Base-by-base conservation (phyloP, 2,329 filamentous ascomycete genomes). In the Chaetoscypha palmicola region DNA sequence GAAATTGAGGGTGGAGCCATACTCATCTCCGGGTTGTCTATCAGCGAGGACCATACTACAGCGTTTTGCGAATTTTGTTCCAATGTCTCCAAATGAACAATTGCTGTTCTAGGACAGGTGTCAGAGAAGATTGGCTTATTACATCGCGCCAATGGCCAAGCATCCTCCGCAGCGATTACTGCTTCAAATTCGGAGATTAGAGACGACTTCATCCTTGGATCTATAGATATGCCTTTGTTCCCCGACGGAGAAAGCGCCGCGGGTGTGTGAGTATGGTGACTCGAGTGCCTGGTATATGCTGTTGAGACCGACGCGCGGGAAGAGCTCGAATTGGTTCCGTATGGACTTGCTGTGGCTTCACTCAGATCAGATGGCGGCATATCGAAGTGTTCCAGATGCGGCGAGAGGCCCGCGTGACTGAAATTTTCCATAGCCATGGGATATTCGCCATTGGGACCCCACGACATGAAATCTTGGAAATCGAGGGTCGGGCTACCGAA, bases 121-220 rank as follows among this genome's bases (percentile, higher is more conserved):
- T 62, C 66, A 0, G 70, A 69, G 49, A 64, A 70, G 10, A 66
- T 60, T 2, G 64, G 65, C 1, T 66, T 68, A 45, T 70, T 75
- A 55, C 73, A 75, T 14, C 70, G 64, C 3, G 71, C 72, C 22
- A 76, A 54, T 10, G 72, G 71, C 73, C 72, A 76, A 1, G 66
- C 68, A 1, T 65, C 65, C 50, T 75, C 71, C 1, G 71, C 67
- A 1, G 66, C 67, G 10, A 73, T 62, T 11, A 74, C 66, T 1
- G 66, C 68, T 35, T 70, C 66, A 31, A 71, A 70, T 45, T 74
- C 71, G 5, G 66, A 61, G 5, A 69, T 64, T 32, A 42, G 36
- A 17, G 43, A 24, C 4, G 46, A 40, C 30, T 38, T 33, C 5
- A 41, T 47, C 14, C 24, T 38, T 12, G 46, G 26, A 3, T 43